phyloP scores from a whole-genome alignment of 2,329 filamentous ascomycete species.

The Nemania sp. region DNA sequence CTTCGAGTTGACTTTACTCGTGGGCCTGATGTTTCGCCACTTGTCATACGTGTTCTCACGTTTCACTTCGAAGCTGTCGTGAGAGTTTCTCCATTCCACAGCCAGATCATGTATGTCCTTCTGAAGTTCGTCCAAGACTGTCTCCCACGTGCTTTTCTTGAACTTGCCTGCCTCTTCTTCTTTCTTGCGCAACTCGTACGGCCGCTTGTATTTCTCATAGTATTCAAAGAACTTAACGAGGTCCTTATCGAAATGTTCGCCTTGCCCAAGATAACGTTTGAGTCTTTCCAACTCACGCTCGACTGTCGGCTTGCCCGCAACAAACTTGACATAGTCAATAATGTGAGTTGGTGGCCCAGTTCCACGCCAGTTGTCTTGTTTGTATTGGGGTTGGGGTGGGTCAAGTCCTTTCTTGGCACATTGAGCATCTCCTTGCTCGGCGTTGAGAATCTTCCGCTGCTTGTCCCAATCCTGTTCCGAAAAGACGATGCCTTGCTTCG shows the following conservation, averaged over 20 bases:
- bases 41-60: constrained; percentile 45
- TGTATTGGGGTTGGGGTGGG: constrained; percentile 48
- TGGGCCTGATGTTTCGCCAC: constrained; percentile 50
- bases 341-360: constrained; percentile 51
- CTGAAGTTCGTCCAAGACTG: constrained; percentile 42
- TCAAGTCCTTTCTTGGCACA: constrained; percentile 36
- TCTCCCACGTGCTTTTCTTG: constrained; percentile 35
- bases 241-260: constrained; percentile 35
- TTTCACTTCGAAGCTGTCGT: constrained; percentile 30
- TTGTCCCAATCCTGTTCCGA: constrained; percentile 46
- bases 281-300: constrained; percentile 45
- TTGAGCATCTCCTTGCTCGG: constrained; percentile 12
- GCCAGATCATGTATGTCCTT: constrained; percentile 41
- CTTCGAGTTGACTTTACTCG: constrained; percentile 33
- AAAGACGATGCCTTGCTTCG: constrained; percentile 60
- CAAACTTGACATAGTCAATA: constrained; percentile 65
- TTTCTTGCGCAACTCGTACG: constrained; percentile 30
- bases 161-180: constrained; percentile 15
- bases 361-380: constrained; percentile 41
- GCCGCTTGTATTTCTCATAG: constrained; percentile 39
- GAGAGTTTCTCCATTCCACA: constrained; percentile 41
- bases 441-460: constrained; percentile 41
- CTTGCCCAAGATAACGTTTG: constrained; percentile 31
- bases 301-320: constrained; percentile 51
- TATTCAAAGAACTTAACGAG: constrained; percentile 37